These are phyloP conservation scores for Acorus calamus DNA, from an alignment of 106 monocot species.

Conservation along the genomic window DNA sequence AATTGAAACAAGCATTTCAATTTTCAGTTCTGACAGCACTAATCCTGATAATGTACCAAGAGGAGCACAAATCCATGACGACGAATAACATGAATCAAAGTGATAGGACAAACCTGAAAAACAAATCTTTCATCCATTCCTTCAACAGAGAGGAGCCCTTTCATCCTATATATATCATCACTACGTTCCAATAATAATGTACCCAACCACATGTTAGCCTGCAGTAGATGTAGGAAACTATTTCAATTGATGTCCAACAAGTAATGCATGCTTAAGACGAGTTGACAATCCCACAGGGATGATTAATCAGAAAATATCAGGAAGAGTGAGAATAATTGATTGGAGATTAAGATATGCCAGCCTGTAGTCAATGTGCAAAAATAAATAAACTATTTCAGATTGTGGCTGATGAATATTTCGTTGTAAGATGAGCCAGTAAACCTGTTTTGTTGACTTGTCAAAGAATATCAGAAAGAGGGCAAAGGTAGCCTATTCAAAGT, in stretches of 20 bases:
- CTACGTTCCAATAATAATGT: conserved; percentile 79
- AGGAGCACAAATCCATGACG: neutral
- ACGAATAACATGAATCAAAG: conserved; percentile 1
- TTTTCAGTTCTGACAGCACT: too few relatives aligned
- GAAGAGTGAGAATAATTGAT: neutral
- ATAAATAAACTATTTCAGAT: neutral
- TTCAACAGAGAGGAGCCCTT: conserved; percentile 87
- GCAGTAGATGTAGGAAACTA: conserved; percentile 7
- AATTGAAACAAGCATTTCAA: neutral
- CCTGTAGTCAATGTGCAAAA: neutral
- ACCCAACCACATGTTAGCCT: conserved; percentile 99
- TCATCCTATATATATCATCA: conserved; percentile 98
- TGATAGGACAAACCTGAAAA: conserved; percentile 66
- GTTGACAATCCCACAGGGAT: too few relatives aligned
- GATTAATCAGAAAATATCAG: too few relatives aligned
- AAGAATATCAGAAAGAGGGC: too few relatives aligned
- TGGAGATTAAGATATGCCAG: too few relatives aligned
- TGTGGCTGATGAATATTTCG: too few relatives aligned
- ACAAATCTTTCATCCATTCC: conserved; percentile 92
- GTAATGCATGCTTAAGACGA: too few relatives aligned
- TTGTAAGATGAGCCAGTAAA: too few relatives aligned
- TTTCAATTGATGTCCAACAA: too few relatives aligned
- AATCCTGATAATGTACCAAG: too few relatives aligned
- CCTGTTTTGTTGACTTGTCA: too few relatives aligned
- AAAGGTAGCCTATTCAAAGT: too few relatives aligned